Evolutionary conservation across 441 rosid genomes (phyloP), one percentile per base, ranked within the genome.

Genomic region (Pelargonium cotyledonis): DNA sequence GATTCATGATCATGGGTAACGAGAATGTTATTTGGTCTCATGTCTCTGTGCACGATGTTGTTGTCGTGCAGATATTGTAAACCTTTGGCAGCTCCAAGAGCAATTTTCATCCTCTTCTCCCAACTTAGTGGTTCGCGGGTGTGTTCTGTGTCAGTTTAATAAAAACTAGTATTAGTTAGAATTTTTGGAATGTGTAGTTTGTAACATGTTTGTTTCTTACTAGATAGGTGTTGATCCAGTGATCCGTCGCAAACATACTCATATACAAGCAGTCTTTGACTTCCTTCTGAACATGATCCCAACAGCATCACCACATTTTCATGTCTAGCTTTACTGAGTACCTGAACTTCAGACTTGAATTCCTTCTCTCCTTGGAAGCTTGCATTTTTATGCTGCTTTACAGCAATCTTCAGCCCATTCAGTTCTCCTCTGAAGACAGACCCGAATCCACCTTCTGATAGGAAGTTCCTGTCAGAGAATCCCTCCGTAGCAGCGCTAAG

Each of bases 381-480:
- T n/a, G 64, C 76, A 47, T 44, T 65, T 68, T 60, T 69, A 18
- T 70, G 68, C 47, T 60, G 41, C 67, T 79, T 82, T 16, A 84
- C 76, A 23, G 73, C 72, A 47, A 80, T 63, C 65, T 57, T 75
- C 65, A 73, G 65, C 46, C 80, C 66, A 2, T 67, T 40, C 67
- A 81, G 47, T 18, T 85, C 75, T 61, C 91, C 89, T 72, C 41
- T 70, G 63, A 47, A 78, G 23, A 80, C 89, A 43, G 79, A 78
- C 19, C 90, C 89, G 44, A 81, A 88, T 23, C 85, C 94, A 5
- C 88, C 89, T 73, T 74, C 86, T 1, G 85, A 81, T 23, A 83
- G 68, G 77, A 73, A 85, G 68, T 82, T 88, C 60, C 47, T 76
- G 0, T 3, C 44, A 0, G 72, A 49, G 80, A 86, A 88, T 65